Conservation (phyloP, 1,284 basidiomycete genomes). For the Sphagnurus paluster region DNA sequence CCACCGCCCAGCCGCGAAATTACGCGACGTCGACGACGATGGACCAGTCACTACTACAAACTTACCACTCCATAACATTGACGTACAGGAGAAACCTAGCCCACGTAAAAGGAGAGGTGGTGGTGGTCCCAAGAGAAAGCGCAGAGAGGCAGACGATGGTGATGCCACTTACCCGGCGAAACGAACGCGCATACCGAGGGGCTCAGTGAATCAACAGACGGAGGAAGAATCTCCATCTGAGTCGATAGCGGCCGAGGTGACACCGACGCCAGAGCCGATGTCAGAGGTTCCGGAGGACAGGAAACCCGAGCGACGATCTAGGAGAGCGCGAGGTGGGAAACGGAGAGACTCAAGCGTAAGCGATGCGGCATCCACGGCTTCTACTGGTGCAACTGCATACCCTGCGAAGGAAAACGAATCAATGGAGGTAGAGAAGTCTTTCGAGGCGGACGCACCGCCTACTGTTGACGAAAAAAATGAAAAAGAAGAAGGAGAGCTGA, state of each 20-base stretch:
- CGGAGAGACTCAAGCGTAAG: conserved; percentile 46
- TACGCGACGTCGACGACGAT: conserved; percentile 49
- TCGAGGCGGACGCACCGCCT: conserved; percentile 3
- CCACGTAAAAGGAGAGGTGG: conserved; percentile 42
- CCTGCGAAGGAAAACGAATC: conserved; percentile 21
- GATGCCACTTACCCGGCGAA: conserved; percentile 72
- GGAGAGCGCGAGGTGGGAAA: conserved; percentile 41
- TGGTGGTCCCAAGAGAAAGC: conserved; percentile 52
- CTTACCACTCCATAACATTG: conserved; percentile 31
- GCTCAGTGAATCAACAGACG: conserved; percentile 25
- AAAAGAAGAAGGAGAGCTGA: conserved; percentile 48
- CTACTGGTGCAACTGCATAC: conserved; percentile 25
- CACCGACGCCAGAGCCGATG: conserved; percentile 26
- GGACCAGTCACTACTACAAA: conserved; percentile 7
- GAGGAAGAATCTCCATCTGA: conserved; percentile 29
- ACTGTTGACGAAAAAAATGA: conserved; percentile 20
- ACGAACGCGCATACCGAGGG: conserved; percentile 54
- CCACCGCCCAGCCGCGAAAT: conserved; percentile 52
- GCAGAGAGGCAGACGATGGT: conserved; percentile 61
- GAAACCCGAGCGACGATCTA: conserved; percentile 44
- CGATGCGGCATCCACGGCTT: conserved; percentile 37
- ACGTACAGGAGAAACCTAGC: conserved; percentile 39
- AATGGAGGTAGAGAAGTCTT: conserved; percentile 14
- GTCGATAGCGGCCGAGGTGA: conserved; percentile 15
- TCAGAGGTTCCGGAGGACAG: conserved; percentile 26